Conservation (phyloP, 208 protist genomes). For the Herpetomonas tarakana region DNA sequence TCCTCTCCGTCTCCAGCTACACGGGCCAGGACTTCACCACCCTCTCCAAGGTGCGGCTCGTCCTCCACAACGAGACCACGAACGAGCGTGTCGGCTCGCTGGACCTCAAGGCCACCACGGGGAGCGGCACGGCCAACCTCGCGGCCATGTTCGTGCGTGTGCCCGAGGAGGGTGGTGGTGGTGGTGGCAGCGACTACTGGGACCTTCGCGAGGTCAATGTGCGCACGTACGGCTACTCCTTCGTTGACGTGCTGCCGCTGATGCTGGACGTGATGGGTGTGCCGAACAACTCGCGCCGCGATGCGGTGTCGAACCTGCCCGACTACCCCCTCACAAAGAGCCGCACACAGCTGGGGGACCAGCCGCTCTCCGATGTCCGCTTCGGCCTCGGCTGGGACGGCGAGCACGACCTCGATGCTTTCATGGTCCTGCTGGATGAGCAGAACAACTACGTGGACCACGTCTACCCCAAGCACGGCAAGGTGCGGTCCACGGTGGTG, state of each 20-base stretch:
- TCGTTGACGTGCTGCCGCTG: conserved; percentile 70
- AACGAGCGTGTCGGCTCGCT: conserved; percentile 57
- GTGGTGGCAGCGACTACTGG: conserved; percentile 30
- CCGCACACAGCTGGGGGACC: conserved; percentile 14
- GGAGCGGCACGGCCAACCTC: conserved; percentile 64
- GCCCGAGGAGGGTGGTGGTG: conserved; percentile 8
- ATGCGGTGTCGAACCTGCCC: conserved; percentile 44
- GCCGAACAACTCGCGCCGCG: conserved; percentile 29
- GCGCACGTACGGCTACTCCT: conserved; percentile 69
- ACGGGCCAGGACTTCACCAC: conserved; percentile 60
- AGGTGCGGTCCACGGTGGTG: conserved; percentile 31
- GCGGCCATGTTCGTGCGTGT: conserved; percentile 63
- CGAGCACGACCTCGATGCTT: conserved; percentile 80
- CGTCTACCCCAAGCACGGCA: conserved; percentile 55
- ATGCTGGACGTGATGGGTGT: conserved; percentile 73
- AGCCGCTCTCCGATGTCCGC: conserved; percentile 64
- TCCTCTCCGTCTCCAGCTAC: conserved; percentile 79
- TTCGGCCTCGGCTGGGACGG: conserved; percentile 78
- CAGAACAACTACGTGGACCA: conserved; percentile 74
- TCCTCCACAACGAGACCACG: conserved; percentile 67
- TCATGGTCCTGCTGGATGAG: conserved; percentile 71
- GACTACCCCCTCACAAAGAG: conserved; percentile 68
- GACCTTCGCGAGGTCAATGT: conserved; percentile 81
- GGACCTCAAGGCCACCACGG: conserved; percentile 47
- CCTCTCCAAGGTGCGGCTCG: conserved; percentile 32